A percentile compares a stretch with the other conserved stretches of the same genome.
Conservation (phyloP, 768 basidiomycete species). For the Gautieria morchelliformis region DNA sequence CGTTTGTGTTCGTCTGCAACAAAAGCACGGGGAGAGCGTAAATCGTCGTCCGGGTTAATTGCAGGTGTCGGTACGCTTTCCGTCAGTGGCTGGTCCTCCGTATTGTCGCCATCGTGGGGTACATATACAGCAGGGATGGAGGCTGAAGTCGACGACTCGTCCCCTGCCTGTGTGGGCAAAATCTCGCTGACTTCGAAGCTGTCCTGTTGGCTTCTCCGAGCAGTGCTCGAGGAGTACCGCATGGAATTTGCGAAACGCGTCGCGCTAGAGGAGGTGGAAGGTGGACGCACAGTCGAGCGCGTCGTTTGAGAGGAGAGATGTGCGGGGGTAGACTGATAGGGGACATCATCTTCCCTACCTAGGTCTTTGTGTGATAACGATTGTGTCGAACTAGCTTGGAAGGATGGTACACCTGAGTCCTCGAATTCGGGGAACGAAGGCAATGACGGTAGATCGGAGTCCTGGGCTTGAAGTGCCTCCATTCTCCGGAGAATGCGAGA, state of each 20-base stretch:
- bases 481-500: conserved; percentile 81
- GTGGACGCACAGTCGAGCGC: conserved; percentile 39
- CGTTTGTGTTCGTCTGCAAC: background rate
- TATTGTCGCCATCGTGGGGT: conserved; percentile 36
- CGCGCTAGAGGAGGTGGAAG: conserved; percentile 41
- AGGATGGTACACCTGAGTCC: conserved; percentile 22
- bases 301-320: conserved; percentile 39
- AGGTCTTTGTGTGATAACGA: conserved; percentile 5
- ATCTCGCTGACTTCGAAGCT: conserved; percentile 57
- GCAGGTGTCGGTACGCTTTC: conserved; percentile 31
- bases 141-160: conserved; percentile 22
- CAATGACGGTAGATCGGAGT: conserved; percentile 70
- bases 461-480: conserved; percentile 49
- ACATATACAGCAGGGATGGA: conserved; percentile 42
- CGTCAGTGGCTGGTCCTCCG: conserved; percentile 41
- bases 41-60: background rate
- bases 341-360: conserved; percentile 34
- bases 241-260: conserved; percentile 45
- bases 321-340: conserved; percentile 61
- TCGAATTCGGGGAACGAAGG: conserved; percentile 70
- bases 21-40: background rate
- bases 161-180: conserved; percentile 36
- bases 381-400: background rate
- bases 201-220: conserved; percentile 24
- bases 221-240: conserved; percentile 15